A percentile compares a stretch with the other conserved stretches of the same genome.
Evolutionary conservation across 2,329 filamentous ascomycete genomes (phyloP).

Genomic region (Alternaria gaisen): DNA sequence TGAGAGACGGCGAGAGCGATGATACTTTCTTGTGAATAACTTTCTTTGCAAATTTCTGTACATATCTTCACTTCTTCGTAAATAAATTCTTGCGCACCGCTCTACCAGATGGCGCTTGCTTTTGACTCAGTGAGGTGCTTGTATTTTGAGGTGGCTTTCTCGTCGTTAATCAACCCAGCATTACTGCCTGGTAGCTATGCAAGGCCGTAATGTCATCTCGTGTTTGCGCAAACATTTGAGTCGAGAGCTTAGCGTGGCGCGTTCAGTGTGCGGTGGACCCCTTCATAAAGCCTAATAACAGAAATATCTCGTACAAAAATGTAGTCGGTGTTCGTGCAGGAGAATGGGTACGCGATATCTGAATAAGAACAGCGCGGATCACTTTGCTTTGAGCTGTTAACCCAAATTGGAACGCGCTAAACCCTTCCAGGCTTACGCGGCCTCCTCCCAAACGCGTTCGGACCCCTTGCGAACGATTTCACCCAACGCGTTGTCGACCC

Average conservation of each 20-base stretch:
- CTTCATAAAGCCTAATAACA: background rate
- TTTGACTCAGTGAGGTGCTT: background rate
- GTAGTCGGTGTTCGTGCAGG: background rate
- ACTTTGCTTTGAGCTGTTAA: background rate
- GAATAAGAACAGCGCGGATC: background rate
- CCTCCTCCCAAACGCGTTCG: background rate
- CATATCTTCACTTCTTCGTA: conserved; percentile 1
- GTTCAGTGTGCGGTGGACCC: background rate
- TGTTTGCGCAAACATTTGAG: background rate
- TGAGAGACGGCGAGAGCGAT: background rate
- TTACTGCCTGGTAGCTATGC: background rate
- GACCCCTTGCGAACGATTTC: background rate
- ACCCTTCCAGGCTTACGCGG: background rate
- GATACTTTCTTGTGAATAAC: background rate
- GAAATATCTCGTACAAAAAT: background rate
- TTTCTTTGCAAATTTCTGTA: conserved; percentile 5
- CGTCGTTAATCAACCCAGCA: background rate
- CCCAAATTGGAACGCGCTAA: background rate
- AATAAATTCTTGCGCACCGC: background rate
- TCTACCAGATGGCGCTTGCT: background rate
- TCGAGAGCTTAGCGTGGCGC: background rate
- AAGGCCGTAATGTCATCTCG: background rate
- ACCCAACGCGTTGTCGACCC: background rate
- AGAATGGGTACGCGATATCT: background rate
- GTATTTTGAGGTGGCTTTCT: background rate